Base-by-base conservation (phyloP, 2,329 filamentous ascomycete genomes). In the Leptographium wingfieldii region DNA sequence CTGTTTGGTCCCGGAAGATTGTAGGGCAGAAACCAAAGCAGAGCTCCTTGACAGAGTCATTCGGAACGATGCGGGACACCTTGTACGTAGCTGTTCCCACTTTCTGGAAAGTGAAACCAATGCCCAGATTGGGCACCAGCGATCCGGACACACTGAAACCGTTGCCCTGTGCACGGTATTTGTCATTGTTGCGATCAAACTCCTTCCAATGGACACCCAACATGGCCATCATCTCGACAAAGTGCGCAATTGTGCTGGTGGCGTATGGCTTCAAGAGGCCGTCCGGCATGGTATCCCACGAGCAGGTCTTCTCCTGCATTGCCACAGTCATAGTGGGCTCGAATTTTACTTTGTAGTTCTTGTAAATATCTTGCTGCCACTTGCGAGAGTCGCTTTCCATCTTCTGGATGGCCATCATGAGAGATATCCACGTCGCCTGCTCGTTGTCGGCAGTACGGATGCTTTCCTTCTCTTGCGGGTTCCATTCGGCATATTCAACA, bases 191-290 rank as follows among this genome's bases (percentile, higher is more conserved):
- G 49, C 78, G 73, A 63, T 82, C 77, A 64, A 83, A 83, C 57
- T 80, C 77, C 60, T 78, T 80, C 81, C 81, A 84, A 64, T 84
- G 76, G 9, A 84, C 73, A 9, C 81, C 79, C 19, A 82, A 69
- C 60, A 78, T 76, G 5, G 77, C 77, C 31, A 78, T 73, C 61
- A 82, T 77, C 70, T 82, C 80, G 35, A 82, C 69, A 3, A 81
- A 67, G 63, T 82, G 80, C 59, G 76, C 80, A 62, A 82, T 78
- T n/a, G 79, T 78, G 0, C 76, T 80, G 0, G 77, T 81, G 3
- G 77, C 78, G 56, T 79, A 81, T 0, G 78, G 78, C 43, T 76
- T 76, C 43, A 71, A 73, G 56, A 80, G 67, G 38, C 71, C 70
- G 1, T 70, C 59, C 1, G 78, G 78, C 76, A 81, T 80, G 1